Evolutionary conservation across 2,329 filamentous ascomycete genomes (phyloP), one percentile per base, ranked within the genome.

Genomic region (Graphiopsis chlorocephala): DNA sequence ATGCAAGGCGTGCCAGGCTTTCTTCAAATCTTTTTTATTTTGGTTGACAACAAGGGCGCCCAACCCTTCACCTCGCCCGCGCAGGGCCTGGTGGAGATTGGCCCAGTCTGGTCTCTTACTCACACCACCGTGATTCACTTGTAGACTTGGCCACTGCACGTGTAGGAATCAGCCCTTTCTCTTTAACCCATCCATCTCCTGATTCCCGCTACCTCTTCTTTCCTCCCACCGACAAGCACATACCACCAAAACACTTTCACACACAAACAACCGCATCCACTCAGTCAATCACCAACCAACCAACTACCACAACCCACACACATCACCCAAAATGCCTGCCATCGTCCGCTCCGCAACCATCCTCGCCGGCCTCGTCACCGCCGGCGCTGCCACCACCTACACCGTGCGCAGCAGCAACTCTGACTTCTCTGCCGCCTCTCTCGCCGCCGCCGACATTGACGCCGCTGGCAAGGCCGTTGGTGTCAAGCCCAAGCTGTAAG

Each of bases 401-500:
- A 64, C 64, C 47, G n/a, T 65, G 20, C 60, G 61, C 47, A 64
- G 29, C 33, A 61, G 52, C 12, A 42, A 45, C 56, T 59, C 29
- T 48, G 68, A 70, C 50, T 71, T 71, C 66, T 64, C 66, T 23
- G 50, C 60, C 26, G 53, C 61, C 35, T 65, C 69, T 7, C 64
- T 71, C 42, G 63, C 63, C 5, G 63, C 68, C 29, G 61, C 67
- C 23, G 69, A 71, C 56, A 66, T 67, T 53, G 60, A 65, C 59
- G 65, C 62, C 7, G 47, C 61, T n/a, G 56, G 47, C 58, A 61
- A 53, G 35, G 20, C 48, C 38, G 53, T 48, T 12, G 48, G 47
- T 23, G 31, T 48, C 38, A 65, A 65, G 64, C 48, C 59, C 26
- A 65, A 63, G 64, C 64, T 65, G 64, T 65, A 55, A 65, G 64